Evolutionary conservation across 106 monocot species (phyloP).

Genomic region (Xerophyta viscosa): DNA sequence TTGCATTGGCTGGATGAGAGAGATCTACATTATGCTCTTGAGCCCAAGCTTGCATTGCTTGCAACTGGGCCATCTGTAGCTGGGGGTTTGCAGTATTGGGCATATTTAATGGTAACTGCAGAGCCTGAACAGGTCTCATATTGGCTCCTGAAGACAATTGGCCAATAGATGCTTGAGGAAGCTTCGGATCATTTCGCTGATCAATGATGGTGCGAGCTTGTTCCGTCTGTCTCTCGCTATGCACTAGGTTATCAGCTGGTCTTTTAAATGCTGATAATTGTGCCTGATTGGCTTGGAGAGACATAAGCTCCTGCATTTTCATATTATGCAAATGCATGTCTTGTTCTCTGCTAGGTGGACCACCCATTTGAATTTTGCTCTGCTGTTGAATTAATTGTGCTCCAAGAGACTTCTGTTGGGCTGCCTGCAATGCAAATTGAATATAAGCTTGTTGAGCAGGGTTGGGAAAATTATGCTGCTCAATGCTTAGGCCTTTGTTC

Average conservation of each 20-base stretch:
- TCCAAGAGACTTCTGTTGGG: constrained; percentile 62
- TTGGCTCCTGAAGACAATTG: constrained; percentile 25
- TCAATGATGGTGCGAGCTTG: constrained; percentile 20
- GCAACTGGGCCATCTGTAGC: constrained; percentile 56
- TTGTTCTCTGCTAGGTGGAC: constrained; percentile 35
- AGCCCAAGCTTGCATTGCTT: constrained; percentile 83
- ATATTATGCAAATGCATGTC: constrained; percentile 30
- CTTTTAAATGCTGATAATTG: constrained; percentile 25
- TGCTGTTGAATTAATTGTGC: constrained; percentile 46
- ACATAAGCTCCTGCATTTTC: constrained; percentile 78
- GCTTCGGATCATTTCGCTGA: constrained; percentile 42
- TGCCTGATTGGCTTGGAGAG: constrained; percentile 40
- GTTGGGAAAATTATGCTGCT: constrained; percentile 42
- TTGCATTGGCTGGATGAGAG: constrained; percentile 62
- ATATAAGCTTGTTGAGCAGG: constrained; percentile 60
- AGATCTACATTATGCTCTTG: constrained; percentile 75
- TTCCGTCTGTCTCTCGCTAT: constrained; percentile 35
- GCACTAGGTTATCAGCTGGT: constrained; percentile 27
- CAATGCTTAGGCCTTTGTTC: constrained; percentile 27
- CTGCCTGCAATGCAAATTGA: constrained; percentile 58
- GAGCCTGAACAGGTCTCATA: constrained; percentile 30
- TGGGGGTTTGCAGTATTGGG: constrained; percentile 40
- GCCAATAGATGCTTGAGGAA: constrained; percentile 29
- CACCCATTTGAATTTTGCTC: constrained; percentile 27
- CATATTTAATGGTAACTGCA: constrained; percentile 26